Percentiles rank a stretch among this genome's conserved stretches.
These are phyloP conservation scores for Imleria badia DNA, from an alignment of 768 basidiomycete species.

Conservation along the genomic window DNA sequence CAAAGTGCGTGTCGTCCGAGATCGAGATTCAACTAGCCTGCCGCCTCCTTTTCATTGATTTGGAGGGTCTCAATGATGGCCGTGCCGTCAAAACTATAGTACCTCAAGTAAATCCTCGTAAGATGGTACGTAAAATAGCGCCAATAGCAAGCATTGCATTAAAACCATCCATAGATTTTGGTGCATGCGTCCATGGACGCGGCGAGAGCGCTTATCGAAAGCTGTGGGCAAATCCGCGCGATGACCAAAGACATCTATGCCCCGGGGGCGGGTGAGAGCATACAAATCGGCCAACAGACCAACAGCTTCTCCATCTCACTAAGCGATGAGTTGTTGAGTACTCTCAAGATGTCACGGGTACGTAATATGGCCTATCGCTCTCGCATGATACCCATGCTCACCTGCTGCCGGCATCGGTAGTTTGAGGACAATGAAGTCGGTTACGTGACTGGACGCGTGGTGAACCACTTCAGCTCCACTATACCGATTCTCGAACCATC, in stretches of 20 bases:
- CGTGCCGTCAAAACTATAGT: slow-evolving; percentile 96
- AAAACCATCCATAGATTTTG: slow-evolving; percentile 60
- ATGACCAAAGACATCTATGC: slow-evolving; percentile 94
- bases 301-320: slow-evolving; percentile 93
- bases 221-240: slow-evolving; percentile 77
- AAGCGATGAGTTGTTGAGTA: slow-evolving; percentile 80
- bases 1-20: slow-evolving; percentile 79
- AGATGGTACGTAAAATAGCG: slow-evolving; percentile 61
- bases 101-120: slow-evolving; percentile 93
- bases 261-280: slow-evolving; percentile 68
- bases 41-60: slow-evolving; percentile 86
- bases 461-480: slow-evolving; percentile 80
- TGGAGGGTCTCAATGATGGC: slow-evolving; percentile 96
- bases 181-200: slow-evolving; percentile 74
- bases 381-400: slow-evolving; percentile 2
- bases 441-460: slow-evolving; percentile 85
- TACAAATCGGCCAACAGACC: slow-evolving; percentile 95
- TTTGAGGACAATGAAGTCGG: slow-evolving; percentile 98
- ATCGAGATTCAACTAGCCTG: slow-evolving; percentile 82
- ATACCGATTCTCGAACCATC: slow-evolving; percentile 85
- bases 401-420: slow-evolving; percentile 38
- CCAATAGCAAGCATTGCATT: not conserved
- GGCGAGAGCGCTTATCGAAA: slow-evolving; percentile 72
- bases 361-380: slow-evolving; percentile 28
- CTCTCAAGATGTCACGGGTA: slow-evolving; percentile 85